Percentiles rank a stretch among this genome's conserved stretches.
Evolutionary conservation across 352 stramenopile genomes (phyloP).

Genomic region (Phytopythium chamaehyphon): DNA sequence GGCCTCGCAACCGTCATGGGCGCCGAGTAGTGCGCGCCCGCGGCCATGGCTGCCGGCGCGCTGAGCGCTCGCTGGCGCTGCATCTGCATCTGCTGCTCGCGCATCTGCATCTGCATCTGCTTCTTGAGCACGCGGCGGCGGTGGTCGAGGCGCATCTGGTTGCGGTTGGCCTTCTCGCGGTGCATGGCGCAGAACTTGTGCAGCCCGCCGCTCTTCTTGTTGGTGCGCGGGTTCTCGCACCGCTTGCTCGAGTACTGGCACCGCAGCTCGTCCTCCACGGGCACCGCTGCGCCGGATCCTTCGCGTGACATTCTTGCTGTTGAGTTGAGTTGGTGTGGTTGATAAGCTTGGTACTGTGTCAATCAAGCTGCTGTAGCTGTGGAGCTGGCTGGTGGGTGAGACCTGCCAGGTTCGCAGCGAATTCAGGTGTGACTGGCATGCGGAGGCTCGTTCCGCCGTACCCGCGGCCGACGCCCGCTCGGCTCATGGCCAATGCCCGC

Average conservation of each 20-base stretch:
- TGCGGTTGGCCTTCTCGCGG: slow-evolving; percentile 65
- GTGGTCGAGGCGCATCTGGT: slow-evolving; percentile 68
- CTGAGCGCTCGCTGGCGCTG: slow-evolving; percentile 16
- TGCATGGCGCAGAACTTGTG: slow-evolving; percentile 76
- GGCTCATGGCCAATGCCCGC: background rate
- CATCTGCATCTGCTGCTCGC: slow-evolving; percentile 29
- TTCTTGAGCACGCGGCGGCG: slow-evolving; percentile 48
- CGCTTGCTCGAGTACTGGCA: slow-evolving; percentile 75
- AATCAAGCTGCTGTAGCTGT: too few species aligned
- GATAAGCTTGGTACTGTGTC: too few species aligned
- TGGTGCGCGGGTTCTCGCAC: slow-evolving; percentile 47
- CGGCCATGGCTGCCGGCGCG: slow-evolving; percentile 17
- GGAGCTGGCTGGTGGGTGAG: too few species aligned
- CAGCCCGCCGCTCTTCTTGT: slow-evolving; percentile 65
- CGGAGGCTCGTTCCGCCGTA: slow-evolving; percentile 20
- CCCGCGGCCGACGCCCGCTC: slow-evolving; percentile 11
- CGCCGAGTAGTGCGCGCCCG: slow-evolving; percentile 23
- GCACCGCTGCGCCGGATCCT: slow-evolving; percentile 14
- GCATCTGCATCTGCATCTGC: slow-evolving; percentile 35
- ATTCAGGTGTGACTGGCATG: slow-evolving; percentile 18
- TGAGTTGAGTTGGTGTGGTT: too few species aligned
- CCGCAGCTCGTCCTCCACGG: slow-evolving; percentile 37
- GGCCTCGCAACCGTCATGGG: background rate
- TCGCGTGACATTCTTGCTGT: slow-evolving; percentile 18
- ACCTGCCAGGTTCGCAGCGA: background rate